These are phyloP conservation scores for Quercus variabilis DNA, from an alignment of 306 rosid species.

Conservation along the genomic window DNA sequence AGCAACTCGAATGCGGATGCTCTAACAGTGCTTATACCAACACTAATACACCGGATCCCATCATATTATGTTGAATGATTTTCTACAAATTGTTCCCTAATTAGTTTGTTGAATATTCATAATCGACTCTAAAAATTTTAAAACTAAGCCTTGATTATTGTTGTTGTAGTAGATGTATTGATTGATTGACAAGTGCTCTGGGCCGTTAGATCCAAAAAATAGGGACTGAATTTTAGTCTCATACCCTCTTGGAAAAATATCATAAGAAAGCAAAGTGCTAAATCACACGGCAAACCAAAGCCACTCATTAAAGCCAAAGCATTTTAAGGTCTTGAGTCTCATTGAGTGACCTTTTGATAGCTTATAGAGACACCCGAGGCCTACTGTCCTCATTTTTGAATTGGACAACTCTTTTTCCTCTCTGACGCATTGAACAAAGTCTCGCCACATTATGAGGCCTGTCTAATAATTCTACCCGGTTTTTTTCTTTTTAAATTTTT, in stretches of 20 bases:
- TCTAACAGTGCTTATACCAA: too few relatives aligned
- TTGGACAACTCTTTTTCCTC: conserved; percentile 21
- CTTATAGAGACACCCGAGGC: conserved; percentile 26
- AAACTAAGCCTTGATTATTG: too few relatives aligned
- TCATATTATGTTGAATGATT: too few relatives aligned
- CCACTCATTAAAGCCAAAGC: conserved; percentile 24
- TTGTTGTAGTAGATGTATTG: background rate
- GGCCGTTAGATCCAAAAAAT: conserved; percentile 1
- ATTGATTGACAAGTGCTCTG: background rate
- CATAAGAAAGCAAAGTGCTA: conserved; percentile 17
- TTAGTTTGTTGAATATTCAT: too few relatives aligned
- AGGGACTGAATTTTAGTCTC: background rate
- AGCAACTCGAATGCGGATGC: too few relatives aligned
- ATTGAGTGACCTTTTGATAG: conserved; percentile 42
- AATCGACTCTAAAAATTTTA: too few relatives aligned
- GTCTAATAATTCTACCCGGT: background rate
- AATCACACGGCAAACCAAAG: conserved; percentile 10
- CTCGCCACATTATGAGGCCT: conserved; percentile 30
- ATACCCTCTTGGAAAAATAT: conserved; percentile 12
- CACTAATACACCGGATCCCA: too few relatives aligned
- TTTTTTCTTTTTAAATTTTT: background rate
- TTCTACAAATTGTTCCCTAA: too few relatives aligned
- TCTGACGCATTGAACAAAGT: conserved; percentile 8
- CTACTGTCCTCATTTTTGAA: conserved; percentile 22
- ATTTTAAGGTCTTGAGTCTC: conserved; percentile 34